These are phyloP conservation scores for Ceratobasidium sp. DNA, from an alignment of 1,284 basidiomycete genomes.

Conservation along the genomic window DNA sequence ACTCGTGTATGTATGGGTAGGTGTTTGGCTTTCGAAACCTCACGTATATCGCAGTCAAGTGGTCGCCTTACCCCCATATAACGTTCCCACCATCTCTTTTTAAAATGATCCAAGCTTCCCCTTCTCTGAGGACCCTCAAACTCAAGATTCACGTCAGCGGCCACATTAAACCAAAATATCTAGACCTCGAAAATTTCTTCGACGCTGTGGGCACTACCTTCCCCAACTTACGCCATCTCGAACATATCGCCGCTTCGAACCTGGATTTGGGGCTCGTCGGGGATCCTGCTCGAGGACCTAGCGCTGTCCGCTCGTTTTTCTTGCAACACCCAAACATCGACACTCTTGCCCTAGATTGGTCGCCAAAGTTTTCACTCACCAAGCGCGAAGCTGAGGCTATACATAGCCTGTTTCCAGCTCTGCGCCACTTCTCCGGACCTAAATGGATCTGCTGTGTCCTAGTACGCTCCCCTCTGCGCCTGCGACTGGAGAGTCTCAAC, in stretches of 20 bases:
- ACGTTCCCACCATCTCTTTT: not conserved
- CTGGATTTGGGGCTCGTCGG: not conserved
- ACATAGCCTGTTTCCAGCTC: not conserved
- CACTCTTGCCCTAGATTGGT: not conserved
- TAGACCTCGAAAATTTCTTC: not conserved
- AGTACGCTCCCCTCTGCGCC: not conserved
- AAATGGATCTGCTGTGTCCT: not conserved
- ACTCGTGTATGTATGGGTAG: not conserved
- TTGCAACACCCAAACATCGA: not conserved
- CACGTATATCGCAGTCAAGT: not conserved
- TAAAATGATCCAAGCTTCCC: not conserved
- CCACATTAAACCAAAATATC: no score
- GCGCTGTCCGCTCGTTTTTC: slow-evolving; percentile 5
- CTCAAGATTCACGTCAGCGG: not conserved
- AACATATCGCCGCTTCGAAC: not conserved
- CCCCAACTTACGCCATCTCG: not conserved
- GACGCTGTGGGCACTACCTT: not conserved
- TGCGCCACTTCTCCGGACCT: not conserved
- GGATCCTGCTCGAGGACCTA: not conserved
- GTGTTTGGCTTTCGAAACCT: not conserved
- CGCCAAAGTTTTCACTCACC: not conserved
- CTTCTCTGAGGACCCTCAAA: not conserved
- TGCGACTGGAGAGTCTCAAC: not conserved
- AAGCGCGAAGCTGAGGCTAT: not conserved
- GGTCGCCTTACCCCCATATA: no score